Evolutionary conservation across 1,284 basidiomycete genomes (phyloP).

Genomic region (Malassezia globosa): DNA sequence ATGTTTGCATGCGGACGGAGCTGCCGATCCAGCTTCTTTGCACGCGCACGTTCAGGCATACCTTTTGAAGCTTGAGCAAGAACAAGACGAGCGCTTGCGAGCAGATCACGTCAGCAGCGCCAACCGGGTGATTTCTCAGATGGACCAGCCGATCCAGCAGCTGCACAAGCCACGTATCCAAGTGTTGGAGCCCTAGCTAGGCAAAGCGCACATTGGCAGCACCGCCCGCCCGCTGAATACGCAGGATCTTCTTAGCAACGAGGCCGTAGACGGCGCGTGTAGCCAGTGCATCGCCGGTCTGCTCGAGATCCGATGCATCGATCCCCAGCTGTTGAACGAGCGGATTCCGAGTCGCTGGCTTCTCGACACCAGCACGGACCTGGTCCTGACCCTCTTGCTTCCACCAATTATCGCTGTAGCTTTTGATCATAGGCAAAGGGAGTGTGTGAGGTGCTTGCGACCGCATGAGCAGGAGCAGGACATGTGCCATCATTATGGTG

Average conservation of each 20-base stretch:
- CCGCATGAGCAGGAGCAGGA: conserved; percentile 31
- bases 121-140: not conserved
- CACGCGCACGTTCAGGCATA: not conserved
- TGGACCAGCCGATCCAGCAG: conserved; percentile 5
- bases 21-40: not conserved
- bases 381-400: conserved; percentile 19
- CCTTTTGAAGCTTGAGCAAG: not conserved
- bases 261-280: conserved; percentile 40
- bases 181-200: too few species aligned
- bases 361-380: not conserved
- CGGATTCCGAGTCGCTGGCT: conserved; percentile 17
- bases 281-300: conserved; percentile 22
- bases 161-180: conserved; percentile 4
- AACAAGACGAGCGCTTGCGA: conserved; percentile 5
- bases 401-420: conserved; percentile 31
- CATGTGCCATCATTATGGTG: conserved; percentile 30
- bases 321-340: conserved; percentile 18
- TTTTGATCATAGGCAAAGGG: conserved; percentile 32
- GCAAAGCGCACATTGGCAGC: conserved; percentile 13
- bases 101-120: not conserved
- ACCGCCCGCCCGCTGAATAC: conserved; percentile 17
- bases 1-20: not conserved
- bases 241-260: conserved; percentile 37
- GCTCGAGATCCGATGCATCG: conserved; percentile 24
- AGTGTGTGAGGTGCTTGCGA: conserved; percentile 25